phyloP scores from a whole-genome alignment of 176 grass and related monocot genomes.

The Carex pumila region DNA sequence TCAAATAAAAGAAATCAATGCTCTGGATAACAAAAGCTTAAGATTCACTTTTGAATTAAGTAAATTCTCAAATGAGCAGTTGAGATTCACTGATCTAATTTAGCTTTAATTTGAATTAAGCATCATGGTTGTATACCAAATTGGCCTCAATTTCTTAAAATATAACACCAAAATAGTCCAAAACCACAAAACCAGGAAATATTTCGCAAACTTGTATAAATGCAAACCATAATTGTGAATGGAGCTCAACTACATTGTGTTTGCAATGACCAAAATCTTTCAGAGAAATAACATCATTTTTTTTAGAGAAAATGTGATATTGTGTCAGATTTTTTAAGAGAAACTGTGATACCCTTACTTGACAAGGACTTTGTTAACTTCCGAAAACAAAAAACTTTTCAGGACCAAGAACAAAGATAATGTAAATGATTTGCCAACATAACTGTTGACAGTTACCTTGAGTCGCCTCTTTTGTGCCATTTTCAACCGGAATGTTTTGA shows the following conservation, averaged over 20 bases:
- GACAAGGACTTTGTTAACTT: background rate
- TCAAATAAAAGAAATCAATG: background rate
- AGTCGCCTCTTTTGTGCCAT: slow-evolving; percentile 13
- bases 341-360: background rate
- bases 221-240: background rate
- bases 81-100: background rate
- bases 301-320: background rate
- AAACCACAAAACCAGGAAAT: background rate
- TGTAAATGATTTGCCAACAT: background rate
- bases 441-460: slow-evolving; percentile 25
- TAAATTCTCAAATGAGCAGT: background rate
- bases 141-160: background rate
- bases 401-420: background rate
- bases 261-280: background rate
- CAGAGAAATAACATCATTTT: background rate
- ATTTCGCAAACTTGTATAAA: background rate
- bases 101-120: background rate
- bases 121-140: background rate
- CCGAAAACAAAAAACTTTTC: background rate
- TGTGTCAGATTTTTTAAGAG: no score
- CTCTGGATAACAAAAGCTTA: background rate
- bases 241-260: background rate
- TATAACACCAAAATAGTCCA: background rate
- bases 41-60: background rate
- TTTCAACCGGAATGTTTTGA: slow-evolving; percentile 3